Base-by-base conservation (phyloP, 192 early-diverging fungal species). In the Rhizophlyctis rosea region DNA sequence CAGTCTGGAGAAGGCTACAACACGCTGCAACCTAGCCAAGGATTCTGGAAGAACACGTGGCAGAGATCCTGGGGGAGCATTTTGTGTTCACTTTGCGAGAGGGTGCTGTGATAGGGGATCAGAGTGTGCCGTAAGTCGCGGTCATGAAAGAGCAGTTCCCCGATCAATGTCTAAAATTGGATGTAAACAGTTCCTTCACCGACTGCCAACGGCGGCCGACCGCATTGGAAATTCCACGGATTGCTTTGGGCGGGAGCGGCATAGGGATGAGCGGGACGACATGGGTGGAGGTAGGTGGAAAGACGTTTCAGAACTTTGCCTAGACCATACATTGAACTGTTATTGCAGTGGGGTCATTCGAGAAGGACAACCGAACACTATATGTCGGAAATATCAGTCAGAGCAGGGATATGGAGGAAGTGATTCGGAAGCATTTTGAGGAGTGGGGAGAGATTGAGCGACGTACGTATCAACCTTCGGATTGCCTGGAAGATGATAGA, bases 71-170 rank as follows among this genome's bases (percentile, higher is more conserved):
- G 75, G 80, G 27, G 72, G 82, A 18, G 81, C 78, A 48, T 93
- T 94, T 62, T 94, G 92, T 70, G 65, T 91, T 18, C 89, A 91
- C 64, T 94, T 94, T 80, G 88, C 90, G 0, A 75, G 85, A 34
- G 92, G 91, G 3, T 83, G 81, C 68, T 94, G 92, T 72, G 74
- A 81, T 34, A 81, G 83, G 50, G 92, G 92, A 14, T 27, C 34
- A 14, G 64, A 78, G 35, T 82, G 79, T 50, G 64, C 61, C 29
- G 71, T 70, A 57, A 47, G 55, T 59, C 5, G 33, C 78, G 56
- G 57, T 51, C 27, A 80, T 25, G 27, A 0, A 67, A 60, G 82
- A 83, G 51, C 69, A 70, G 21, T 69, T 81, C 11, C 77, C 83
- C n/a, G 33, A 34, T 34, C 27, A 32, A 28, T 64, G 51, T 50